Evolutionary conservation across 306 rosid genomes (phyloP).

Genomic region (Lagenaria siceraria): DNA sequence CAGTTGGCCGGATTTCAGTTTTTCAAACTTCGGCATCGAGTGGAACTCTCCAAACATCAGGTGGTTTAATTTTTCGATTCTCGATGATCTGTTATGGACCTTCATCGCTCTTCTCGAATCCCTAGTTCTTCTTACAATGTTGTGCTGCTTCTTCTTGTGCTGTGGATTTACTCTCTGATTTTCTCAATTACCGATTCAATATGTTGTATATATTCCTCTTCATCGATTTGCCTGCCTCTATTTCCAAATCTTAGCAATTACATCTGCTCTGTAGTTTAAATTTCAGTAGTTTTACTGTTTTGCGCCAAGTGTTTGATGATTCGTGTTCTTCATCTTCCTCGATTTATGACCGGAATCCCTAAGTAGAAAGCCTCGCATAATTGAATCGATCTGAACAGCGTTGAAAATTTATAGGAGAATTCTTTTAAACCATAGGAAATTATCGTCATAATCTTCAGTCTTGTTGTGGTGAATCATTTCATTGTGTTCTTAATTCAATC

Average conservation of each 20-base stretch:
- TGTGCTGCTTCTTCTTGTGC: conserved; percentile 43
- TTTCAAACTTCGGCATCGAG: conserved; percentile 23
- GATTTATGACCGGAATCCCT: not conserved
- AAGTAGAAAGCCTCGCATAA: not conserved
- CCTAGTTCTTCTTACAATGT: conserved; percentile 31
- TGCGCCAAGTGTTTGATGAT: not conserved
- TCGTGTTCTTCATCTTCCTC: not conserved
- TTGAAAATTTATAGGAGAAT: not conserved
- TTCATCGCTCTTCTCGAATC: conserved; percentile 29
- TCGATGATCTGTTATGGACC: conserved; percentile 36
- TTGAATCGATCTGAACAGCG: not conserved
- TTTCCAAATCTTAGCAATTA: not conserved
- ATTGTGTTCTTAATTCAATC: not conserved
- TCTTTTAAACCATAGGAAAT: not conserved
- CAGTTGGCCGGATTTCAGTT: conserved; percentile 27
- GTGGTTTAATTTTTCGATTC: conserved; percentile 24
- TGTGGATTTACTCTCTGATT: conserved; percentile 47
- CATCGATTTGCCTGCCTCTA: not conserved
- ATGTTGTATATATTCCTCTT: not conserved
- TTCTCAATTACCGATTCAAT: not conserved
- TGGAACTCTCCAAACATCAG: conserved; percentile 22
- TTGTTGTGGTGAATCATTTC: not conserved
- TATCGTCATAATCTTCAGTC: not conserved
- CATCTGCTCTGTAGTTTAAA: not conserved
- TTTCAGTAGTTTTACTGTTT: not conserved